Evolutionary conservation across 371 early-diverging fungal species (phyloP).

Genomic region (Syncephalastrum sp.): DNA sequence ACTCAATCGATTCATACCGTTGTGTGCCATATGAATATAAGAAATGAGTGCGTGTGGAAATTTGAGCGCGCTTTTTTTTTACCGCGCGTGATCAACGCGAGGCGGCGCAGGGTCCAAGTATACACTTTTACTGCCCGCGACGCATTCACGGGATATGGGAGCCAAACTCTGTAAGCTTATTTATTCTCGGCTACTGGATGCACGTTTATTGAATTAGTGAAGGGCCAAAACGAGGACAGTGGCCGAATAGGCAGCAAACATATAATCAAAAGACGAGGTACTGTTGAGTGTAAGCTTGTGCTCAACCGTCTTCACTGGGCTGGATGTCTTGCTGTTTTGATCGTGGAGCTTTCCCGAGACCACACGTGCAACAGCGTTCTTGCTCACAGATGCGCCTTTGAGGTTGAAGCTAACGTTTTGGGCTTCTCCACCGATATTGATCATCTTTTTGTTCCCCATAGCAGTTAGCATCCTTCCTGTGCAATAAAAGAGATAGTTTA

Average conservation of each 20-base stretch:
- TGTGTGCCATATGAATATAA: no score
- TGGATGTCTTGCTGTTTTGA: conserved; percentile 12
- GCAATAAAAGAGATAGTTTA: neutral
- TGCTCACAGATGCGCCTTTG: conserved; percentile 9
- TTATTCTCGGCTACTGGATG: no score
- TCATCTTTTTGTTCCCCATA: conserved; percentile 10
- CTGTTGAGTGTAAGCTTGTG: conserved; percentile 8
- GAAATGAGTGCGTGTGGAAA: no score
- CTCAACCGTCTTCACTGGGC: conserved; percentile 7
- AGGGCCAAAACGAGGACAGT: conserved; percentile 15
- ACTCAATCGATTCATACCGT: no score
- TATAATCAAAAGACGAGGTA: conserved; percentile 11
- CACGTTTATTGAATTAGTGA: neutral
- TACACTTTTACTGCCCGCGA: no score
- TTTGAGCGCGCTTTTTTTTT: no score
- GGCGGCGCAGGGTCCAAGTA: no score
- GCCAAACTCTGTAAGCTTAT: no score
- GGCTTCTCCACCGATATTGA: conserved; percentile 12
- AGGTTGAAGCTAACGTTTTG: conserved; percentile 11
- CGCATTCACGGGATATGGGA: no score
- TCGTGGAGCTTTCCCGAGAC: conserved; percentile 9
- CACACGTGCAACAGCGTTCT: conserved; percentile 11
- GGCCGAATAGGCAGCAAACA: conserved; percentile 19
- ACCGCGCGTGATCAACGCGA: no score
- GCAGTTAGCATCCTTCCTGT: no score